These are phyloP conservation scores for Citrullus amarus DNA, from an alignment of 306 rosid genomes.

Conservation along the genomic window DNA sequence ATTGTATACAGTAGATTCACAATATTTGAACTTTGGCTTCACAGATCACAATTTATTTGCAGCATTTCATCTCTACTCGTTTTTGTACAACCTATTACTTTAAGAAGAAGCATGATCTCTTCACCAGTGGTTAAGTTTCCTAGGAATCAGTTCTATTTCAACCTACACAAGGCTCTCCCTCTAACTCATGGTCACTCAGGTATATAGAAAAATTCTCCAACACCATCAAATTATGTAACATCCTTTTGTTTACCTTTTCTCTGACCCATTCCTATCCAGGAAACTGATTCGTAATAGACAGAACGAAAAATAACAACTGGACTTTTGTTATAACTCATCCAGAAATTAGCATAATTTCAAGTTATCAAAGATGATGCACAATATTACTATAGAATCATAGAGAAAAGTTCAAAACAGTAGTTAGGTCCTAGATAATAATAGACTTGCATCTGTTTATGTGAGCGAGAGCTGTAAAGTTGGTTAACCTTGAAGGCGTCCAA, in stretches of 20 bases:
- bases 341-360: not conserved
- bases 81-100: not conserved
- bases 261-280: not conserved
- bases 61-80: not conserved
- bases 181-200: not conserved
- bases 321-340: not conserved
- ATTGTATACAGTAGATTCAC: not conserved
- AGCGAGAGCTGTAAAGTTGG: conserved; percentile 11
- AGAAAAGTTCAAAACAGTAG: not conserved
- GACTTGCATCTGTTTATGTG: not conserved
- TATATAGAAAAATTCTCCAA: not conserved
- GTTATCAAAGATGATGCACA: not conserved
- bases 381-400: not conserved
- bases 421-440: not conserved
- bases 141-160: not conserved
- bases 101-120: not conserved
- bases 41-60: not conserved
- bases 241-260: not conserved
- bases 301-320: not conserved
- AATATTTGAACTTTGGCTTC: not conserved
- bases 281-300: not conserved
- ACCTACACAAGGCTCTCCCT: not conserved
- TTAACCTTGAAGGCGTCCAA: conserved; percentile 83
- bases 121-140: not conserved
- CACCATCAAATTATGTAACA: not conserved